Conservation (phyloP, 495 filamentous ascomycete species). For the Trichoderma erinaceum region DNA sequence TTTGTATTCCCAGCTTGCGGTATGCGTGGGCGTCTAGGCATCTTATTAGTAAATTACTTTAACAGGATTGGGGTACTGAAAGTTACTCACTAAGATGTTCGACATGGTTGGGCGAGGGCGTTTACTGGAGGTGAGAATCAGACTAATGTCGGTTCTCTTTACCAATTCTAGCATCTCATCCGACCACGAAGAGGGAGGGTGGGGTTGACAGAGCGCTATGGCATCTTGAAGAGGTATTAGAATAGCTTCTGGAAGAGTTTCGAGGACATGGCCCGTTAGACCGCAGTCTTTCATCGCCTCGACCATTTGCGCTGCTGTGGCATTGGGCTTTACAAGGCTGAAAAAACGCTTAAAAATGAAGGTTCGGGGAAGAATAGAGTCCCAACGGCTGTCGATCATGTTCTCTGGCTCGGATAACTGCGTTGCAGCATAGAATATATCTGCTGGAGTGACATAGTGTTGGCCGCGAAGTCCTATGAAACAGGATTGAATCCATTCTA, state of each 20-base stretch:
- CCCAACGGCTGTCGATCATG: slow-evolving; percentile 24
- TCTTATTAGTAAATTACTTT: slow-evolving; percentile 13
- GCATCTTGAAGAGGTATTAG: slow-evolving; percentile 72
- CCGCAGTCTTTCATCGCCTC: slow-evolving; percentile 56
- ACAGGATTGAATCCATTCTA: slow-evolving; percentile 60
- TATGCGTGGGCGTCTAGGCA: slow-evolving; percentile 51
- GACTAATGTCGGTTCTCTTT: slow-evolving; percentile 71
- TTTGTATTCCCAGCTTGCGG: slow-evolving; percentile 65
- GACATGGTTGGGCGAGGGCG: slow-evolving; percentile 33
- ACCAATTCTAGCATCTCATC: slow-evolving; percentile 65
- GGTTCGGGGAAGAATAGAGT: slow-evolving; percentile 50
- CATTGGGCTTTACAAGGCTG: slow-evolving; percentile 29
- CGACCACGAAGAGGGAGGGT: slow-evolving; percentile 73
- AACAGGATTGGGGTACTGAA: background rate
- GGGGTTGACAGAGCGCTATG: slow-evolving; percentile 73
- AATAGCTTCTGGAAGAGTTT: slow-evolving; percentile 79
- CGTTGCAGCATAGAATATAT: slow-evolving; percentile 33
- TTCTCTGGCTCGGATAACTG: slow-evolving; percentile 13
- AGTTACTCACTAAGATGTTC: slow-evolving; percentile 27
- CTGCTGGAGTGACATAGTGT: slow-evolving; percentile 56
- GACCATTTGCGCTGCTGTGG: slow-evolving; percentile 43
- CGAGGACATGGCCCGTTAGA: slow-evolving; percentile 53
- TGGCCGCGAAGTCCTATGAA: slow-evolving; percentile 42
- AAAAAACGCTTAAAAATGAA: slow-evolving; percentile 58
- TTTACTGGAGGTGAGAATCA: slow-evolving; percentile 52